Percentiles rank a stretch among this genome's conserved stretches.
Conservation (phyloP, 805 yeast species). For the Zygoascus bituminiphila region DNA sequence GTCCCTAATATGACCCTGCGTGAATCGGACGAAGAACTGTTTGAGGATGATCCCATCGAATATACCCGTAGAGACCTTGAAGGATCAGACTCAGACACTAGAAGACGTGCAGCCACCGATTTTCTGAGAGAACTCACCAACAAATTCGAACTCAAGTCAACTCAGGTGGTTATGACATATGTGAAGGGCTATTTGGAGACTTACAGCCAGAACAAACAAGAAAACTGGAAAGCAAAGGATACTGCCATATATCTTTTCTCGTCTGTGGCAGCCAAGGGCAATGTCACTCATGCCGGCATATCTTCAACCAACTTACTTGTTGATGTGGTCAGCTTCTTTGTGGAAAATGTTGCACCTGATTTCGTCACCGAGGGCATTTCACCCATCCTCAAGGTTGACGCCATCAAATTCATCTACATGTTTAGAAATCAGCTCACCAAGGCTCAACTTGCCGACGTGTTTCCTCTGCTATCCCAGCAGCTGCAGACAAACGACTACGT, state of each 20-base stretch:
- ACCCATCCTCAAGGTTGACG: constrained; percentile 82
- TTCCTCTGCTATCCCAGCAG: constrained; percentile 70
- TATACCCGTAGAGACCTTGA: constrained; percentile 88
- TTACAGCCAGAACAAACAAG: constrained; percentile 35
- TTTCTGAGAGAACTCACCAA: constrained; percentile 80
- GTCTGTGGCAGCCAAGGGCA: constrained; percentile 85
- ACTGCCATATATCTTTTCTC: constrained; percentile 79
- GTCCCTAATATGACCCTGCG: constrained; percentile 83
- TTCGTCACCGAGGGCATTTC: constrained; percentile 48
- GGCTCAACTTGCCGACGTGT: constrained; percentile 66
- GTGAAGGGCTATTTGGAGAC: constrained; percentile 57
- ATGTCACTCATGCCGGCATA: constrained; percentile 79
- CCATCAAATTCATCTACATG: constrained; percentile 80
- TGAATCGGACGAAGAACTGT: constrained; percentile 81
- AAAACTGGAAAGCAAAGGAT: constrained; percentile 80
- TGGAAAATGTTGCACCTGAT: constrained; percentile 74
- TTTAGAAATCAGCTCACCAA: constrained; percentile 92
- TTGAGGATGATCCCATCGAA: constrained; percentile 96
- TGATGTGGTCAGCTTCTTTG: constrained; percentile 81
- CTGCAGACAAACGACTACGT: constrained; percentile 62
- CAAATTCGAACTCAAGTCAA: constrained; percentile 63
- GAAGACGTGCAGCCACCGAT: constrained; percentile 90
- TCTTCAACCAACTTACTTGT: constrained; percentile 75
- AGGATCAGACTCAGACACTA: constrained; percentile 87
- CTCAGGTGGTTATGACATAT: constrained; percentile 65